Conservation (phyloP, 495 filamentous ascomycete genomes). For the Aspergillus heteromorphus region DNA sequence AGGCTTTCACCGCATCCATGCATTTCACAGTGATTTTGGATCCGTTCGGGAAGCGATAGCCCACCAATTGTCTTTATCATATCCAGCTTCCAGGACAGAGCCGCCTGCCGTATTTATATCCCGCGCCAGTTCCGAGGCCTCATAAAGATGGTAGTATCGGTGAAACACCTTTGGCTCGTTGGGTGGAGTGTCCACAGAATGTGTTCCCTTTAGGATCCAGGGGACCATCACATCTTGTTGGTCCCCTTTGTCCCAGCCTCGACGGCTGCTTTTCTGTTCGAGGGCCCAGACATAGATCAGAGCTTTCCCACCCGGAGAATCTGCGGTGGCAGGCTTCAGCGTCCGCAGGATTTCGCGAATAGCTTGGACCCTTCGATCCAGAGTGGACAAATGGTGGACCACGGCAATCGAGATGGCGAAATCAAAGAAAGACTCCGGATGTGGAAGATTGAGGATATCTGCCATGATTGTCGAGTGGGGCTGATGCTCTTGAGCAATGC, state of each 20-base stretch:
- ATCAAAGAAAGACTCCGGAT: conserved; percentile 65
- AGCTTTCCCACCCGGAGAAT: conserved; percentile 51
- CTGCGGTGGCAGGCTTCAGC: conserved; percentile 41
- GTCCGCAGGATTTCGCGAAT: conserved; percentile 66
- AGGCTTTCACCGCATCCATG: conserved; percentile 8
- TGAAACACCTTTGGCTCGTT: conserved; percentile 53
- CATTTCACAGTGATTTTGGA: conserved; percentile 9
- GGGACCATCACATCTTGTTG: conserved; percentile 94
- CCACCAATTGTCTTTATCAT: conserved; percentile 99
- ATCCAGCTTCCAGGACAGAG: conserved; percentile 70
- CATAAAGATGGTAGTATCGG: conserved; percentile 93
- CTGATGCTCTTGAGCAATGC: conserved; percentile 63
- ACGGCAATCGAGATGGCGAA: conserved; percentile 96
- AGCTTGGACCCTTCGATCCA: conserved; percentile 64
- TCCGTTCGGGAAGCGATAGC: conserved; percentile 49
- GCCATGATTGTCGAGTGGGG: conserved; percentile 62
- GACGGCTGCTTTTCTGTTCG: conserved; percentile 81
- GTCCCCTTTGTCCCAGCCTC: conserved; percentile 85
- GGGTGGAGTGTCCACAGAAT: conserved; percentile 7
- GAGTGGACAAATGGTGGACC: conserved; percentile 89
- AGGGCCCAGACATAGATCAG: conserved; percentile 96
- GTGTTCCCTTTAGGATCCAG: conserved; percentile 66
- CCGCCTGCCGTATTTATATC: conserved; percentile 76
- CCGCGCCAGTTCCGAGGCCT: conserved; percentile 76
- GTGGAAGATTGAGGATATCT: conserved; percentile 66